Base-by-base conservation (phyloP, 345 rosid genomes). In the Garcia nutans region DNA sequence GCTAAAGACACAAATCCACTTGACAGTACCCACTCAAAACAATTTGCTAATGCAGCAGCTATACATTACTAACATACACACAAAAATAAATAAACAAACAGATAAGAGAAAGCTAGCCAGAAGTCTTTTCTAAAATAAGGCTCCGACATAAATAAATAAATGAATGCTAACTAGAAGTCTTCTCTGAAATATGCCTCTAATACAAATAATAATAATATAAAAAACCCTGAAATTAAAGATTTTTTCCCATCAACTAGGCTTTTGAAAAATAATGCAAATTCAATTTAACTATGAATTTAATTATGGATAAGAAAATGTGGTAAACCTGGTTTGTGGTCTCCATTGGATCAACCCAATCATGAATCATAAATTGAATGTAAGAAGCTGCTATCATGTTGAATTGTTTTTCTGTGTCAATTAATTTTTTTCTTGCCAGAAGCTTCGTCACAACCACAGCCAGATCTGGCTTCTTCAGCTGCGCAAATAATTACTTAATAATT, bases 361-460 rank as follows among this genome's bases (percentile, higher is more conserved):
- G 93, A n/a, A 89, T 84, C 93, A 89, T 89, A 75, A 89, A 89
- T 63, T 87, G 91, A 70, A 89, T 89, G 91, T 89, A 88, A 26
- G 90, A 82, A 65, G 87, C 79, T 42, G 91, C 93, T 44, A 89
- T 88, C 82, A 89, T 81, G 74, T 89, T 89, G 82, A 88, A 88
- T 50, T 88, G 93, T 73, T 89, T 88, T 49, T 79, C 93, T 10
- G 87, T 86, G 55, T 88, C 93, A 57, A 67, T 70, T 24, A 80
- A 65, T 33, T 77, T 72, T 63, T 68, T 88, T 45, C 90, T 72
- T 66, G 81, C 80, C 54, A 89, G 56, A 22, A 89, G 74, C 71
- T 82, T 86, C n/a, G 88, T 77, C 41, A 90, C 91, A 20, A 89
- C 93, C 37, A 84, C 63, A 52, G 33, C 33, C 0, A 71, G 77